These are phyloP conservation scores for Tagetes erecta DNA, from an alignment of 129 eudicot genomes.

Conservation along the genomic window DNA sequence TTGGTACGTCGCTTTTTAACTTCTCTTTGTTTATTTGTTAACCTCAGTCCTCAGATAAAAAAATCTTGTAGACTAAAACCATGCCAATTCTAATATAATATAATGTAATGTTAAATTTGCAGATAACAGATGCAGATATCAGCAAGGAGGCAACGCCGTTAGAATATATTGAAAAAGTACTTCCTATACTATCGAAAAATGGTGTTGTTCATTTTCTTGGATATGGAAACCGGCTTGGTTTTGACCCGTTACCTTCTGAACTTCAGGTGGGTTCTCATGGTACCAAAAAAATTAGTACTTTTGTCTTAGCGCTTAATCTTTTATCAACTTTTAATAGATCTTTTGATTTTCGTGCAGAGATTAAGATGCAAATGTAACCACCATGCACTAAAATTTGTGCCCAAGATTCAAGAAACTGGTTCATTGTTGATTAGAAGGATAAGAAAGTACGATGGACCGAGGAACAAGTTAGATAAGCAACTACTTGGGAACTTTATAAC, in stretches of 20 bases:
- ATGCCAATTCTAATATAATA: background rate
- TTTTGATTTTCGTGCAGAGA: constrained; percentile 47
- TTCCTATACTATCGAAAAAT: constrained; percentile 61
- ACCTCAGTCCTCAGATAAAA: background rate
- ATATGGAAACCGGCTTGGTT: constrained; percentile 89
- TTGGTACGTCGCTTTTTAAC: constrained; percentile 45
- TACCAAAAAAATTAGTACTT: background rate
- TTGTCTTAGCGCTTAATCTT: background rate
- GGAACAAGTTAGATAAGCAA: constrained; percentile 58
- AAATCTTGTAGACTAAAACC: background rate
- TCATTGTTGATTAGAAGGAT: constrained; percentile 69
- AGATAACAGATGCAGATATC: constrained; percentile 91
- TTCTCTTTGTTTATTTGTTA: background rate
- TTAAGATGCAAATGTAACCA: constrained; percentile 93
- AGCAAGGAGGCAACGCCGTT: constrained; percentile 70
- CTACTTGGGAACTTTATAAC: constrained; percentile 67
- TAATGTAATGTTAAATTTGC: constrained; percentile 8
- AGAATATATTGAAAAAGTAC: constrained; percentile 55
- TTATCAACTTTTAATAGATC: constrained; percentile 1
- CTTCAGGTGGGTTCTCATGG: constrained; percentile 57
- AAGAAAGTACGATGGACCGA: constrained; percentile 49
- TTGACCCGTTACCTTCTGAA: constrained; percentile 73
- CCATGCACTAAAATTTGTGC: constrained; percentile 88
- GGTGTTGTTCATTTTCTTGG: constrained; percentile 87
- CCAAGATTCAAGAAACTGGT: constrained; percentile 71